Evolutionary conservation across 345 rosid genomes (phyloP), one percentile per base, ranked within the genome.

Genomic region (Microcos paniculata): DNA sequence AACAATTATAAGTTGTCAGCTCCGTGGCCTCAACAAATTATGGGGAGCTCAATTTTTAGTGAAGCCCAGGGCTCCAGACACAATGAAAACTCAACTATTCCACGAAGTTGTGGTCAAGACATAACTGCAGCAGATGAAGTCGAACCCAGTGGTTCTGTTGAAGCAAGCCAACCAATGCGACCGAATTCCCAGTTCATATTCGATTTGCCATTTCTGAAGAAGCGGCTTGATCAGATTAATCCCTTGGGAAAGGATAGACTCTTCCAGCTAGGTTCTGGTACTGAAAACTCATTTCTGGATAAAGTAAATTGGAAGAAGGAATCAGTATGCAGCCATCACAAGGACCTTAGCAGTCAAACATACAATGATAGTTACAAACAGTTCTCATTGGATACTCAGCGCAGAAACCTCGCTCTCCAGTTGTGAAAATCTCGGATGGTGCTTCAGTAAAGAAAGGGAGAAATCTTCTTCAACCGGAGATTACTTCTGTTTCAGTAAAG

Each of bases 121-220:
- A 19, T 12, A 28, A 56, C 57, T 53, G 48, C 73, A 51, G 67
- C 30, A 62, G 72, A 58, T 48, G 48, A 48, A 64, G 40, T 62
- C 24, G 76, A 33, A 78, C 21, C 28, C 12, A 35, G 46, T 13
- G 18, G 68, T 51, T 70, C 72, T 64, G 15, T 49, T 0, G 63
- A 70, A 67, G 57, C 81, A 42, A 72, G 62, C 62, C 80, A 78
- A 61, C 16, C 49, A n/a, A 4, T 5, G 70, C 66, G 52, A 24
- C 40, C 52, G 15, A 63, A 26, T 64, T 73, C 84, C 26, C 71
- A 52, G 6, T 84, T 74, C 71, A 83, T 67, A 13, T 86, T 87
- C 23, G 84, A 82, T 78, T 77, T 85, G 51, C 84, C 87, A 9
- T 85, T 79, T 72, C 79, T 83, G 21, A 77, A 74, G 78, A 77